These are phyloP conservation scores for Terfezia claveryi DNA, from an alignment of 495 filamentous ascomycete genomes.

Conservation along the genomic window DNA sequence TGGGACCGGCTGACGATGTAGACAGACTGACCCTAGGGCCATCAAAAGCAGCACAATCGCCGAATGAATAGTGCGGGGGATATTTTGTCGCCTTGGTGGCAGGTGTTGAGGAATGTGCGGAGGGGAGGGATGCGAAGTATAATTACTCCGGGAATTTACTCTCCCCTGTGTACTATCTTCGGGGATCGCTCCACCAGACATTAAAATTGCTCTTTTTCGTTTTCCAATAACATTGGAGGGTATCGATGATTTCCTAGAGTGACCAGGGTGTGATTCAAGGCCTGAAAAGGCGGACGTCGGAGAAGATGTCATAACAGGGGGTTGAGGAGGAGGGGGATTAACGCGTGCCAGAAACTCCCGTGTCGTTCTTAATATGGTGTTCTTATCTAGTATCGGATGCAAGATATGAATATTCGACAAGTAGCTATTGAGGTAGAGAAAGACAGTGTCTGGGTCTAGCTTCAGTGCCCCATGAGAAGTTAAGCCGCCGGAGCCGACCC, in stretches of 20 bases:
- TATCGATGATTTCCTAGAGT: not conserved
- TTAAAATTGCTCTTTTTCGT: conserved; percentile 9
- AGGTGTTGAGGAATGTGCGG: not conserved
- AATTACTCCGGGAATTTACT: not conserved
- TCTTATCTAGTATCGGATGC: conserved; percentile 61
- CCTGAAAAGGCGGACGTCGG: not conserved
- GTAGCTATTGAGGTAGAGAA: conserved; percentile 46
- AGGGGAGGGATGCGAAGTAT: not conserved
- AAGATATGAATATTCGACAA: conserved; percentile 62
- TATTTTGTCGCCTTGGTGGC: not conserved
- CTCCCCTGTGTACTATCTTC: not conserved
- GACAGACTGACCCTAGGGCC: conserved; percentile 67
- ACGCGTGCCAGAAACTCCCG: conserved; percentile 27
- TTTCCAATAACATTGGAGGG: conserved; percentile 5
- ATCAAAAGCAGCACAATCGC: conserved; percentile 64
- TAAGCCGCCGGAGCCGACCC: not conserved
- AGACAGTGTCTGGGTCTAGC: conserved; percentile 38
- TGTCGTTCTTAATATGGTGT: conserved; percentile 27
- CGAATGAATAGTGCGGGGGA: conserved; percentile 33
- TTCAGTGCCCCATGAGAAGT: conserved; percentile 34
- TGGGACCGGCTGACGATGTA: conserved; percentile 23
- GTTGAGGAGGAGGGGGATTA: not conserved
- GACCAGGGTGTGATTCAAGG: not conserved
- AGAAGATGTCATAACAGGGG: not conserved
- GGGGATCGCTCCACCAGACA: not conserved